Conservation (phyloP, 208 protist species). For the Leishmania tropica region DNA sequence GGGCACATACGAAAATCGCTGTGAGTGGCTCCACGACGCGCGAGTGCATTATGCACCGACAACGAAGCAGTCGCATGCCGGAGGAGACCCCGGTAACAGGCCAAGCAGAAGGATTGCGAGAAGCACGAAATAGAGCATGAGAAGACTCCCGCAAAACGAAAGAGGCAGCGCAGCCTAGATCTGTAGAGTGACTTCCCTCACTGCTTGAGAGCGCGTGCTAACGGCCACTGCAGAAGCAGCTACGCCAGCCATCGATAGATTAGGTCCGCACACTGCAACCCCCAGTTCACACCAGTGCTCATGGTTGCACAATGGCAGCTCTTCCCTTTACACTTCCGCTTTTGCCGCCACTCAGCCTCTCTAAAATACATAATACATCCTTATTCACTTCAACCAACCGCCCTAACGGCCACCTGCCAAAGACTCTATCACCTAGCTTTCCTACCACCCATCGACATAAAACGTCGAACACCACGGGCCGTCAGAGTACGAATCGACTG, state of each 20-base stretch:
- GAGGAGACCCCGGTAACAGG: background rate
- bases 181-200: background rate
- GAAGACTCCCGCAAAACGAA: background rate
- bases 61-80: background rate
- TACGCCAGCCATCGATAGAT: background rate
- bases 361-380: too few relatives aligned
- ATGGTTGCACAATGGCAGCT: background rate
- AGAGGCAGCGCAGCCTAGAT: background rate
- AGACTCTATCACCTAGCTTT: constrained; percentile 27
- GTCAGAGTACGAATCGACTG: constrained; percentile 59
- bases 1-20: background rate
- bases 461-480: background rate
- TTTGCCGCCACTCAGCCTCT: too few relatives aligned
- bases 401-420: too few relatives aligned
- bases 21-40: background rate
- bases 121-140: background rate
- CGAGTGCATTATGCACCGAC: background rate
- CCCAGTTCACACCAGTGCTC: background rate
- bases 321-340: background rate
- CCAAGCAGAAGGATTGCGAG: background rate
- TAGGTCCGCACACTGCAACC: background rate
- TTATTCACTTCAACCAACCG: too few relatives aligned
- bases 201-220: background rate
- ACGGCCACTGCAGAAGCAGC: too few relatives aligned
- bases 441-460: too few relatives aligned